Percentiles rank a stretch among this genome's conserved stretches.
These are phyloP conservation scores for Cercospora sp. DNA, from an alignment of 2,329 filamentous ascomycete species.

Conservation along the genomic window DNA sequence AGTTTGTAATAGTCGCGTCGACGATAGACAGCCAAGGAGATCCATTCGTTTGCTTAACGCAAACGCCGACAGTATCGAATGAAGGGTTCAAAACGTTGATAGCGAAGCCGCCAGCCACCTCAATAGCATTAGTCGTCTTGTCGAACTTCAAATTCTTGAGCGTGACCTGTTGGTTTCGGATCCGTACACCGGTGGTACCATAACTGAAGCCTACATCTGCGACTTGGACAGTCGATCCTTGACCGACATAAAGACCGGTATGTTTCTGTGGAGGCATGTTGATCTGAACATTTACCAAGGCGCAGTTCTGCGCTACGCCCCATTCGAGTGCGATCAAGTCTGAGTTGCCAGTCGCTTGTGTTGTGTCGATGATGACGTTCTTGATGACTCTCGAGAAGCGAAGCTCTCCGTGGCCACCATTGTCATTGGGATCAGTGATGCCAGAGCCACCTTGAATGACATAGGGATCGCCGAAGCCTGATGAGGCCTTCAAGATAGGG, in stretches of 20 bases:
- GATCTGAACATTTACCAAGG: slow-evolving; percentile 31
- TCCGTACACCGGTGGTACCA: slow-evolving; percentile 24
- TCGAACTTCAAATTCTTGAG: slow-evolving; percentile 24
- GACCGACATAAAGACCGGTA: slow-evolving; percentile 30
- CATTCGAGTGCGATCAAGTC: slow-evolving; percentile 28
- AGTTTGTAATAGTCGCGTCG: slow-evolving; percentile 16
- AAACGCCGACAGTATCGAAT: slow-evolving; percentile 15
- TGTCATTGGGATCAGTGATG: background rate
- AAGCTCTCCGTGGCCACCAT: slow-evolving; percentile 14
- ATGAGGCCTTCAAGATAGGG: slow-evolving; percentile 64
- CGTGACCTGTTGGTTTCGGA: slow-evolving; percentile 19
- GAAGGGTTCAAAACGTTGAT: slow-evolving; percentile 21
- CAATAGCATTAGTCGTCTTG: slow-evolving; percentile 20
- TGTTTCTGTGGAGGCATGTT: slow-evolving; percentile 41
- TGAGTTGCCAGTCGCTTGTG: slow-evolving; percentile 12
- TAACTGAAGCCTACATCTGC: slow-evolving; percentile 34
- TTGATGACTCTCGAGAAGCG: slow-evolving; percentile 23
- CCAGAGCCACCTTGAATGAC: slow-evolving; percentile 27
- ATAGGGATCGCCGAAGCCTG: slow-evolving; percentile 19
- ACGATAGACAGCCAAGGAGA: slow-evolving; percentile 22
- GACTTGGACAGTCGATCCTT: slow-evolving; percentile 35
- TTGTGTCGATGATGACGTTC: slow-evolving; percentile 32
- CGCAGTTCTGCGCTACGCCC: slow-evolving; percentile 31
- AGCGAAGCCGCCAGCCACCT: slow-evolving; percentile 18
- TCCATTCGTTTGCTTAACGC: slow-evolving; percentile 19